Evolutionary conservation across 345 rosid genomes (phyloP).

Genomic region (Garcia nutans): DNA sequence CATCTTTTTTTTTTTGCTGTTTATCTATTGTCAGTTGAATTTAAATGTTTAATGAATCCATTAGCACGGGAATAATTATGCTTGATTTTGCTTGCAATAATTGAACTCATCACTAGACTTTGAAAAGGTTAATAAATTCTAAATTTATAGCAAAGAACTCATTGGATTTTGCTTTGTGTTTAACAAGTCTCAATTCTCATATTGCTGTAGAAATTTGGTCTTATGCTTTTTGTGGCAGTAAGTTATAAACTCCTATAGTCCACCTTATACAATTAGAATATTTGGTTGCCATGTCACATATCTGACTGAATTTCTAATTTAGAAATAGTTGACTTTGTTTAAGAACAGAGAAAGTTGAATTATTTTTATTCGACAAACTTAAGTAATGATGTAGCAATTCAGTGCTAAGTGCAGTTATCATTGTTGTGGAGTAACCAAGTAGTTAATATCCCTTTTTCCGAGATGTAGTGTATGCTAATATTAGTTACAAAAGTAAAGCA

Average conservation of each 20-base stretch:
- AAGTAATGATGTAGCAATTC: background rate
- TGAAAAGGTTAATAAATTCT: too few relatives aligned
- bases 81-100: too few relatives aligned
- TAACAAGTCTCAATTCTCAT: too few relatives aligned
- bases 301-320: background rate
- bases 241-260: too few relatives aligned
- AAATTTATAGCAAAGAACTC: too few relatives aligned
- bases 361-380: too few relatives aligned
- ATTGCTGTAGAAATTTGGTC: too few relatives aligned
- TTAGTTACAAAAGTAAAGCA: conserved; percentile 5
- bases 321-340: background rate
- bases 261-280: background rate
- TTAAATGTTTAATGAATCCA: background rate
- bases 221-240: too few relatives aligned
- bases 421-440: too few relatives aligned
- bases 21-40: background rate
- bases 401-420: background rate
- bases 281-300: background rate
- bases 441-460: background rate
- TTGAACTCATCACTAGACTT: too few relatives aligned
- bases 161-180: too few relatives aligned
- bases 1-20: background rate
- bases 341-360: background rate
- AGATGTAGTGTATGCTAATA: background rate
- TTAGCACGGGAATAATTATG: too few relatives aligned